Evolutionary conservation across 2,329 filamentous ascomycete genomes (phyloP).

Genomic region (Aspergillus tanneri): DNA sequence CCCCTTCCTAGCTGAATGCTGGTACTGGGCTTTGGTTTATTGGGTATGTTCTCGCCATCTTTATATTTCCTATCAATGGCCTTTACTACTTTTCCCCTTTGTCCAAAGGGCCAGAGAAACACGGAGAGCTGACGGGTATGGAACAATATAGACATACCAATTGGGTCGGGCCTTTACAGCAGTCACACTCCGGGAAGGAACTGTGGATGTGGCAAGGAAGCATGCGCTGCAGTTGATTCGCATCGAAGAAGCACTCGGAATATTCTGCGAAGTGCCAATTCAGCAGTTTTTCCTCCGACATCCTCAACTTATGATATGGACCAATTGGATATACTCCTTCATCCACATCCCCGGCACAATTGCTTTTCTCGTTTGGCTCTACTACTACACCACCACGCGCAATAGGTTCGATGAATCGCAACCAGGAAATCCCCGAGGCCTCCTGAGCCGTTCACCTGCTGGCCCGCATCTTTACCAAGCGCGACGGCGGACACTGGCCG

Average conservation of each 20-base stretch:
- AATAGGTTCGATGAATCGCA: conserved; percentile 49
- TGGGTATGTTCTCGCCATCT: conserved; percentile 58
- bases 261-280: conserved; percentile 65
- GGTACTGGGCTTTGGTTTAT: conserved; percentile 76
- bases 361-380: conserved; percentile 65
- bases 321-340: conserved; percentile 72
- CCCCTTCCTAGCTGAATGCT: conserved; percentile 71
- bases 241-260: conserved; percentile 62
- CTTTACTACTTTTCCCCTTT: too few species aligned
- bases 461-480: conserved; percentile 57
- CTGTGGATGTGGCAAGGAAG: conserved; percentile 65
- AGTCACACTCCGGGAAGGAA: conserved; percentile 65
- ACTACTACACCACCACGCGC: conserved; percentile 67
- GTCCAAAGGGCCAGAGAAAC: neutral
- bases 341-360: conserved; percentile 78
- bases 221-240: conserved; percentile 68
- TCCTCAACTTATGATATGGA: conserved; percentile 62
- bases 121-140: neutral
- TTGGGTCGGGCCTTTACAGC: conserved; percentile 70
- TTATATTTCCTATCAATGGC: neutral
- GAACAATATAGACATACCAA: conserved; percentile 63
- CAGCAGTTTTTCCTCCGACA: conserved; percentile 59
- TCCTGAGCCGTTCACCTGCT: conserved; percentile 43
- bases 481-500: conserved; percentile 56
- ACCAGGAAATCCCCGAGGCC: conserved; percentile 37